Percentiles rank a stretch among this genome's conserved stretches.
Evolutionary conservation across 2,329 filamentous ascomycete genomes (phyloP).

Genomic region (Dothidotthia symphoricarpi): DNA sequence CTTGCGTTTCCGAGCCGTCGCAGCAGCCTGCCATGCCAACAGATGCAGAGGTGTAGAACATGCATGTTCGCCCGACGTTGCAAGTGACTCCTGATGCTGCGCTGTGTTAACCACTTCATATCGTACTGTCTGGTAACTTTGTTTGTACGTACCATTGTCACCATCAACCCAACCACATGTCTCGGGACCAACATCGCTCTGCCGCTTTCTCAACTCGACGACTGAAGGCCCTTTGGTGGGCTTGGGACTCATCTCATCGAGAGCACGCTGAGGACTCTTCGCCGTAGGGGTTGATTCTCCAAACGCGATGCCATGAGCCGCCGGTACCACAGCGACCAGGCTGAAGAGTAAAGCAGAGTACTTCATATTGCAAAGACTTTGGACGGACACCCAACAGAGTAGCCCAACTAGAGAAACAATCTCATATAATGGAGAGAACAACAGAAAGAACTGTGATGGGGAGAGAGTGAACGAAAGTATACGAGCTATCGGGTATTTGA

Average conservation of each 20-base stretch:
- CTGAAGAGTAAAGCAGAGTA: conserved; percentile 6
- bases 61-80: conserved; percentile 20
- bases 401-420: too few species aligned
- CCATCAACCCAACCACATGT: conserved; percentile 30
- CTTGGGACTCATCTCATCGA: conserved; percentile 15
- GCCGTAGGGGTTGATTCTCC: conserved; percentile 20
- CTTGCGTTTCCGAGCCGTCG: conserved; percentile 16
- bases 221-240: conserved; percentile 26
- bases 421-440: neutral
- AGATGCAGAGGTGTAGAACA: conserved; percentile 22
- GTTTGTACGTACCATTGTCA: conserved; percentile 13
- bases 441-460: neutral
- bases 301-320: conserved; percentile 20
- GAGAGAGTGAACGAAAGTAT: neutral
- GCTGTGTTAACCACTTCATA: neutral
- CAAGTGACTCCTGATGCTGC: conserved; percentile 19
- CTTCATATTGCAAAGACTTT: conserved; percentile 6
- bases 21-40: conserved; percentile 32
- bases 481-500: conserved; percentile 6
- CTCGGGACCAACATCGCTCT: conserved; percentile 10
- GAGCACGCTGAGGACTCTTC: conserved; percentile 7
- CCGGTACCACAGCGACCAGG: conserved; percentile 15
- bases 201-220: conserved; percentile 18
- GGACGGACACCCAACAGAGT: neutral
- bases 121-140: neutral